phyloP scores from a whole-genome alignment of 2,329 filamentous ascomycete genomes.

The Scortechinia acanthostroma region DNA sequence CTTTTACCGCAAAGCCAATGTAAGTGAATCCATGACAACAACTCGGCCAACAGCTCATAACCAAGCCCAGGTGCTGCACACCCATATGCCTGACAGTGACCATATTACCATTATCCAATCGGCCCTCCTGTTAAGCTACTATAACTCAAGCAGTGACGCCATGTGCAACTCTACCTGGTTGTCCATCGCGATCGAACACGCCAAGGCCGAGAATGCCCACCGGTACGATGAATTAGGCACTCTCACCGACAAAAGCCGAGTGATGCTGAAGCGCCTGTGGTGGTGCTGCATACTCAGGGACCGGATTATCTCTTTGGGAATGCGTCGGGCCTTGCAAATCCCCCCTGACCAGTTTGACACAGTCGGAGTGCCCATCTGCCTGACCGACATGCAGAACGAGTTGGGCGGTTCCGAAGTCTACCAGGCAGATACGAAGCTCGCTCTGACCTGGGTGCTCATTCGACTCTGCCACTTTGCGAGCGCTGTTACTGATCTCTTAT shows the following conservation, averaged over 20 bases:
- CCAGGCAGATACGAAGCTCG: constrained; percentile 30
- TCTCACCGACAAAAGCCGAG: constrained; percentile 22
- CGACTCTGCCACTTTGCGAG: no score
- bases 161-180: constrained; percentile 37
- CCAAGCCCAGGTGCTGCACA: constrained; percentile 13
- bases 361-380: constrained; percentile 24
- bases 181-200: constrained; percentile 37
- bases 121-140: constrained; percentile 13
- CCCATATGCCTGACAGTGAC: constrained; percentile 15
- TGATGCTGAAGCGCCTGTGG: constrained; percentile 39
- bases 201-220: constrained; percentile 33
- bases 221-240: constrained; percentile 25
- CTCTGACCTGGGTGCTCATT: constrained; percentile 32
- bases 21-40: no score
- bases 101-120: constrained; percentile 17
- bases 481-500: no score
- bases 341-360: constrained; percentile 35
- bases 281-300: constrained; percentile 46
- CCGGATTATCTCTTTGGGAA: constrained; percentile 36
- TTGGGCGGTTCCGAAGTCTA: constrained; percentile 34
- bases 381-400: constrained; percentile 35
- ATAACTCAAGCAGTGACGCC: no score
- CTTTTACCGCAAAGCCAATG: no score
- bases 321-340: constrained; percentile 40
- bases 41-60: background rate